phyloP scores from a whole-genome alignment of 768 basidiomycete species.

The Termitomyces sp. region DNA sequence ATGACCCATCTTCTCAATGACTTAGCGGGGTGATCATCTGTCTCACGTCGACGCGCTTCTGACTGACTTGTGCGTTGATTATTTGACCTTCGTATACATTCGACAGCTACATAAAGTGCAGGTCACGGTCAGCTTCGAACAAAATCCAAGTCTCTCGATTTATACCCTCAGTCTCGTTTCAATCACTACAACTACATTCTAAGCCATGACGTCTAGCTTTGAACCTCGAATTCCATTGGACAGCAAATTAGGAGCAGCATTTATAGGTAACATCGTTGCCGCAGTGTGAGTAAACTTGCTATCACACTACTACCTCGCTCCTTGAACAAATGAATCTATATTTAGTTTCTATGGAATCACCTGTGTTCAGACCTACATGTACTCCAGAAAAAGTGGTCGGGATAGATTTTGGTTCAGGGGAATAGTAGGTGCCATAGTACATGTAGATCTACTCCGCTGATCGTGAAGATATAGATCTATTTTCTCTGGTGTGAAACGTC shows the following conservation, averaged over 20 bases:
- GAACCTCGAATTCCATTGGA: background rate
- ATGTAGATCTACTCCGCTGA: background rate
- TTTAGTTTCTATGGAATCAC: conserved; percentile 26
- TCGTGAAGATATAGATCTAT: conserved; percentile 2
- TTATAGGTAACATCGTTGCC: background rate
- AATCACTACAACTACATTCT: background rate
- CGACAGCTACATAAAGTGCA: background rate
- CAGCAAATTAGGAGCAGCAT: background rate
- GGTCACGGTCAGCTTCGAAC: background rate
- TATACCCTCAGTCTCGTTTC: background rate
- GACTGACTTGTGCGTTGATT: background rate
- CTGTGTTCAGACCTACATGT: conserved; percentile 15
- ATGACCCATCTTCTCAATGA: too few relatives aligned
- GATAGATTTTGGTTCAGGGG: conserved; percentile 7
- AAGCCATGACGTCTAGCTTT: background rate
- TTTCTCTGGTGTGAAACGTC: conserved; percentile 9
- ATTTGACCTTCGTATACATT: background rate
- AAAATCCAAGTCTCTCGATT: background rate
- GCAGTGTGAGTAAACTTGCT: background rate
- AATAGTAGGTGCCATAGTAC: conserved; percentile 2
- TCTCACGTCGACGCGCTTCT: conserved; percentile 13
- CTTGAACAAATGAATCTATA: background rate
- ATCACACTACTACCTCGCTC: too few relatives aligned
- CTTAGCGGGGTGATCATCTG: background rate
- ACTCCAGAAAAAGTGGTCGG: conserved; percentile 3